Conservation (phyloP, 2,329 filamentous ascomycete genomes). For the Fusarium stilboides region DNA sequence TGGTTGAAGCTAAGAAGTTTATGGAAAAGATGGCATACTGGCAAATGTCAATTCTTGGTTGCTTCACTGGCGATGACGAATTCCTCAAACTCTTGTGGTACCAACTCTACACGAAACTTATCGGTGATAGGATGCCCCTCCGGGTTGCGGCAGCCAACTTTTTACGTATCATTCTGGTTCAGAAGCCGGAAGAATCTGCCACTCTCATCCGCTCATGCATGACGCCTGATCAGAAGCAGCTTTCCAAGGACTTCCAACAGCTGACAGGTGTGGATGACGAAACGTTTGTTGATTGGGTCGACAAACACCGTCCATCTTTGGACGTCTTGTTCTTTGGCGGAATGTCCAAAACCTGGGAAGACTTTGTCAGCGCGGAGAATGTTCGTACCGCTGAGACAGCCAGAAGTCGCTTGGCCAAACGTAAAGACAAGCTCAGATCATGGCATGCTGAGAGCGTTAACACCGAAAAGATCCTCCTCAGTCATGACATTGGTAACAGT, state of each 20-base stretch:
- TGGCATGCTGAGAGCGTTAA: constrained; percentile 81
- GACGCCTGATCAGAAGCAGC: constrained; percentile 76
- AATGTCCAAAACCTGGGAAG: constrained; percentile 88
- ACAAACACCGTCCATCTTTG: constrained; percentile 82
- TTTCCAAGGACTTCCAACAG: constrained; percentile 84
- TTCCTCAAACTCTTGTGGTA: constrained; percentile 92
- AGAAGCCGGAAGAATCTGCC: constrained; percentile 88
- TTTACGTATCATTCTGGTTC: constrained; percentile 92
- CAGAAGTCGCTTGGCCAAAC: constrained; percentile 77
- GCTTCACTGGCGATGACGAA: constrained; percentile 83
- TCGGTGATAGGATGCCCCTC: constrained; percentile 77
- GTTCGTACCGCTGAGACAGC: constrained; percentile 82
- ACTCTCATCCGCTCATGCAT: constrained; percentile 81
- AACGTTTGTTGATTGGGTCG: constrained; percentile 89
- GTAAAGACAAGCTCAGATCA: constrained; percentile 84
- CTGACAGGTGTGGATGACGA: constrained; percentile 91
- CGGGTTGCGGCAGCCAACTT: constrained; percentile 85
- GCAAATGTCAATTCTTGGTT: constrained; percentile 90
- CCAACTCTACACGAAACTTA: constrained; percentile 89
- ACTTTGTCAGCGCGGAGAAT: constrained; percentile 88
- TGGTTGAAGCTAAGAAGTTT: constrained; percentile 77
- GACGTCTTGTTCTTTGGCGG: constrained; percentile 87
- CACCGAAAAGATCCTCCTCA: constrained; percentile 79
- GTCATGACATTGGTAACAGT: constrained; percentile 88
- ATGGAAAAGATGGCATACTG: constrained; percentile 93